A percentile compares a stretch with the other conserved stretches of the same genome.
phyloP scores from a whole-genome alignment of 2,329 filamentous ascomycete species.

The Ustilaginoidea virens region DNA sequence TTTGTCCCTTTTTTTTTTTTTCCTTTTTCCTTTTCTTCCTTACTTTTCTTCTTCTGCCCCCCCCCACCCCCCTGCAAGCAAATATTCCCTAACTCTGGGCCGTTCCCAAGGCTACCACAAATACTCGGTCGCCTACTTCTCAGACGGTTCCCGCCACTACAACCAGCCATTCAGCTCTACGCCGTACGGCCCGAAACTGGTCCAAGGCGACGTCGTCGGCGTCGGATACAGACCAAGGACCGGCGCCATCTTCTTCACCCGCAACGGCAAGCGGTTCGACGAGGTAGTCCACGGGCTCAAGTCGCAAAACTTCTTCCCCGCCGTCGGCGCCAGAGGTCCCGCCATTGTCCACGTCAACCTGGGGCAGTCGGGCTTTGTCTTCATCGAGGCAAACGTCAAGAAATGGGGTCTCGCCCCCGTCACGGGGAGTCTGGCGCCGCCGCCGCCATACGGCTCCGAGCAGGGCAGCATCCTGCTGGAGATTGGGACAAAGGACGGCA shows the following conservation, averaged over 20 bases:
- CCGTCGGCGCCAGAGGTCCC: constrained; percentile 89
- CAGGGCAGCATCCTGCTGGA: constrained; percentile 93
- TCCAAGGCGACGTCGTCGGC: constrained; percentile 91
- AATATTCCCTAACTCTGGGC: no score
- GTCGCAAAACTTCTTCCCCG: constrained; percentile 92
- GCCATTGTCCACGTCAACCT: constrained; percentile 93
- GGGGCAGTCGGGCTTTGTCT: constrained; percentile 94
- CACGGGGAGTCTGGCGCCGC: constrained; percentile 86
- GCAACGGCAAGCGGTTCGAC: constrained; percentile 93
- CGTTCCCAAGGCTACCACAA: constrained; percentile 64
- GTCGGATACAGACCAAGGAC: constrained; percentile 90
- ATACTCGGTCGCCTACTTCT: constrained; percentile 81
- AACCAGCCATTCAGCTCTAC: constrained; percentile 82
- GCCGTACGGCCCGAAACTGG: constrained; percentile 66
- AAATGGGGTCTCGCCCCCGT: constrained; percentile 97
- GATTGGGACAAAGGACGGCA: constrained; percentile 53
- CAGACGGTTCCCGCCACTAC: constrained; percentile 69
- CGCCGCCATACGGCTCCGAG: constrained; percentile 91
- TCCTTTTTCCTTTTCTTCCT: no score
- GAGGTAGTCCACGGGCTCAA: constrained; percentile 89
- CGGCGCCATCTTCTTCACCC: constrained; percentile 92
- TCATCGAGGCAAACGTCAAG: constrained; percentile 98
- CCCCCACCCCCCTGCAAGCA: no score
- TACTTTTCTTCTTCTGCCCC: no score
- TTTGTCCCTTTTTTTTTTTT: background rate